Base-by-base conservation (phyloP, 805 yeast genomes). In the Teunomyces atbi region DNA sequence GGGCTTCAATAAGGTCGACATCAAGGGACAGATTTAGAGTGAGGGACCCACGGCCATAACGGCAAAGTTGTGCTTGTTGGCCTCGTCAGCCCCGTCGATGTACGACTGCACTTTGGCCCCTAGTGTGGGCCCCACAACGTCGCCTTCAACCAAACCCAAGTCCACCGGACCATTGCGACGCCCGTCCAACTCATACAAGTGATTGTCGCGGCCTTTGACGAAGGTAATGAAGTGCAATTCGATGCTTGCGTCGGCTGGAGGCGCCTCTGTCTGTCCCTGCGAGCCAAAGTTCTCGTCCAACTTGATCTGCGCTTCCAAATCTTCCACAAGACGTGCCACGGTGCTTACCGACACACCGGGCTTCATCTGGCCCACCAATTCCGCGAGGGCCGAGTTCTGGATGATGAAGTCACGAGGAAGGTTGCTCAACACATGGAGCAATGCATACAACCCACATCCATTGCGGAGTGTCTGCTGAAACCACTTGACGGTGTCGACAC, bases 391-490 rank as follows among this genome's bases (percentile, higher is more conserved):
- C 68, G 65, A 69, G 43, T 73, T 69, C 6, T 66, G 56, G 13
- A 78, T 65, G 6, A 78, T 63, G 27, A 78, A 62, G 19, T 76
- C 79, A 3, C 57, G 47, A 1, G 82, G 78, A 40, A 79, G 54
- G 53, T 79, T 79, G 27, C 72, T 53, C 30, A 79, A 57, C 1
- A 69, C 51, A 57, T 92, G 97, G 18, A 92, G 68, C 39, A 94
- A 63, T 0, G 96, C 98, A 65, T 86, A 89, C 27, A 95, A 76
- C 4, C 99, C 99, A 69, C 99, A 92, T 0, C 96, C 95, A 61
- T 92, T 92, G 51, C 79, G 80, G 13, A 94, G 80, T 0, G 90
- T 82, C 59, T 92, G 99, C 54, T 81, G 82, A 56, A 83, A 81
- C 97, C 98, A 94, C n/a, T 76, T 53, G 12, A 82, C 70, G 8